Percentiles rank a stretch among this genome's conserved stretches.
phyloP scores from a whole-genome alignment of 140 eudicot genomes.

The Bidens hawaiensis region DNA sequence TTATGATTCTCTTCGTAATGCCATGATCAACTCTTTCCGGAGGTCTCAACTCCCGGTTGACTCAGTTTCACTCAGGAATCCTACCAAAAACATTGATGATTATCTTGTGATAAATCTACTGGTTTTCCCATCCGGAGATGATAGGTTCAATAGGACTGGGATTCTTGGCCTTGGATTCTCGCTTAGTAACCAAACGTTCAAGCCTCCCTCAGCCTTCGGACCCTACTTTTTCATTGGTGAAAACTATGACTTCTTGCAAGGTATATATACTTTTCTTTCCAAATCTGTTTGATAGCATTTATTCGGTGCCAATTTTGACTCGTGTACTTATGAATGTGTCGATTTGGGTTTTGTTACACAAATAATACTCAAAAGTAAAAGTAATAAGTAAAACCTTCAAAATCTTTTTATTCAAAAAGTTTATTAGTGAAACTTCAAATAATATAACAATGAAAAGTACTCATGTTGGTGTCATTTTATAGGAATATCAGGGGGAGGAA shows the following conservation, averaged over 20 bases:
- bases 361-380: too few species aligned
- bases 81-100: constrained; percentile 41
- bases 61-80: constrained; percentile 58
- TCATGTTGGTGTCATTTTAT: constrained; percentile 4
- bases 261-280: constrained; percentile 11
- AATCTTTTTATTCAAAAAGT: too few species aligned
- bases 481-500: constrained; percentile 23
- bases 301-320: neutral
- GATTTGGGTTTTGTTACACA: too few species aligned
- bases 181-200: constrained; percentile 72
- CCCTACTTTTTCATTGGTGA: constrained; percentile 58
- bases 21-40: constrained; percentile 24
- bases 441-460: too few species aligned
- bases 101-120: constrained; percentile 51
- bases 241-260: constrained; percentile 49
- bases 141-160: constrained; percentile 55
- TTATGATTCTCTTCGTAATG: constrained; percentile 33
- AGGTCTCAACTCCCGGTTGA: constrained; percentile 53
- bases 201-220: constrained; percentile 59
- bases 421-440: neutral
- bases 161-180: constrained; percentile 48
- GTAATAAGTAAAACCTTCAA: too few species aligned
- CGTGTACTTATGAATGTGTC: neutral
- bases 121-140: constrained; percentile 62
- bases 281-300: neutral